These are phyloP conservation scores for Fraxinus dipetala DNA, from an alignment of 305 asterid species.

Conservation along the genomic window DNA sequence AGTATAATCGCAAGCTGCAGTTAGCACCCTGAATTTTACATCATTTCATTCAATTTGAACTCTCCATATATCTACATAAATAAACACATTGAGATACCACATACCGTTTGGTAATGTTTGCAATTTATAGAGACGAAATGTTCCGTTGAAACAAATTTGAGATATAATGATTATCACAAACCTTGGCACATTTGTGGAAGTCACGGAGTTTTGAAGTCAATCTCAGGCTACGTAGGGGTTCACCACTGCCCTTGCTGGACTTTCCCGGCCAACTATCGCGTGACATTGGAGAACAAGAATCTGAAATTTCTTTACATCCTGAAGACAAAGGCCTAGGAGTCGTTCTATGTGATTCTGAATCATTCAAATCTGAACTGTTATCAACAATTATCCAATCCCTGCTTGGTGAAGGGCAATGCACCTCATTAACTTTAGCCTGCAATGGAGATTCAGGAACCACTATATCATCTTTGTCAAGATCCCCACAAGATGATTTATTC, in stretches of 20 bases:
- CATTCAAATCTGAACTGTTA: conserved; percentile 50
- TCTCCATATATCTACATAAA: neutral
- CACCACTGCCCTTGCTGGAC: conserved; percentile 55
- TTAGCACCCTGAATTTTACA: neutral
- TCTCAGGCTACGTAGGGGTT: conserved; percentile 73
- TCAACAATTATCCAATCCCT: conserved; percentile 51
- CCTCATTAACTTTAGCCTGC: conserved; percentile 39
- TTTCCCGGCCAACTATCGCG: conserved; percentile 79
- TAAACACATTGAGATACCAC: neutral
- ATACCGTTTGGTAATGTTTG: neutral
- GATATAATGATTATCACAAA: conserved; percentile 28
- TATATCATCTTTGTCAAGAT: conserved; percentile 71
- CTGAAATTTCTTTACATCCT: conserved; percentile 65
- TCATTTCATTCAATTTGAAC: neutral
- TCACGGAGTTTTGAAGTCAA: conserved; percentile 90
- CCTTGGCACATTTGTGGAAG: conserved; percentile 90
- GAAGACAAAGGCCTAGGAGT: conserved; percentile 49
- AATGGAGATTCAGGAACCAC: conserved; percentile 60
- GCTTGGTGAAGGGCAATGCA: conserved; percentile 52
- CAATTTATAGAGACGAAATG: neutral
- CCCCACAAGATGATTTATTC: conserved; percentile 59
- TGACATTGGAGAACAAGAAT: conserved; percentile 61
- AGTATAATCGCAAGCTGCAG: neutral
- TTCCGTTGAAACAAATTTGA: neutral
- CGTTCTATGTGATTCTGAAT: conserved; percentile 49